Conservation (phyloP, 257 asterid genomes). For the Oldenlandia corymbosa region DNA sequence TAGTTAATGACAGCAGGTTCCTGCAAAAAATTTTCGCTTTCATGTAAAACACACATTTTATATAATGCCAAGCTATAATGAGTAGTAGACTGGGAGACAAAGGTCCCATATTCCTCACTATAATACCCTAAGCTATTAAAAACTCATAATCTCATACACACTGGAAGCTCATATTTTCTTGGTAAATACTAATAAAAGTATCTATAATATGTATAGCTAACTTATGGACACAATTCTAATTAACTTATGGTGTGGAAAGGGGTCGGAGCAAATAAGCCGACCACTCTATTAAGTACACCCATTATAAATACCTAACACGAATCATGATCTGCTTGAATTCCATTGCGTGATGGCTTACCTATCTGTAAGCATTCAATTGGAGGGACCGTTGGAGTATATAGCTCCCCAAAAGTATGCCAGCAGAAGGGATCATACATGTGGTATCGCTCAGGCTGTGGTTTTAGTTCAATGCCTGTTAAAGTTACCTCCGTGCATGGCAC, state of each 20-base stretch:
- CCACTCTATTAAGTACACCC: constrained; percentile 62
- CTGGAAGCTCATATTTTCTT: constrained; percentile 16
- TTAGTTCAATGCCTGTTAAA: constrained; percentile 46
- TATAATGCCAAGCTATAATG: constrained; percentile 1
- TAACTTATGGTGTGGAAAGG: constrained; percentile 39
- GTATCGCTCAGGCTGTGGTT: constrained; percentile 52
- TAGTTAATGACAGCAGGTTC: neutral
- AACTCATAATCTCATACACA: constrained; percentile 13
- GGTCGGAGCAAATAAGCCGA: constrained; percentile 61
- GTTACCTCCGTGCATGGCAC: constrained; percentile 76
- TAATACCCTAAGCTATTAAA: constrained; percentile 6
- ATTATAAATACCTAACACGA: constrained; percentile 40
- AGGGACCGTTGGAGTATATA: constrained; percentile 67
- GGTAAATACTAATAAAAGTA: constrained; percentile 15
- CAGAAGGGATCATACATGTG: constrained; percentile 87
- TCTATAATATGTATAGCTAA: constrained; percentile 27
- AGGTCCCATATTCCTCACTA: neutral
- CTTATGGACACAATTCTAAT: constrained; percentile 32
- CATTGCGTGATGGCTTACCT: constrained; percentile 71
- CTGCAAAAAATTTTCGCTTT: too few relatives aligned
- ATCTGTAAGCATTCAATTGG: constrained; percentile 58
- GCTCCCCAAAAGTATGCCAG: constrained; percentile 81
- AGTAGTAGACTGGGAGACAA: constrained; percentile 5
- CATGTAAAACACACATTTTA: constrained; percentile 9
- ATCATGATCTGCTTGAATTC: constrained; percentile 53